Evolutionary conservation across 208 protist genomes (phyloP).

Genomic region (Entamoeba moshkovskii): DNA sequence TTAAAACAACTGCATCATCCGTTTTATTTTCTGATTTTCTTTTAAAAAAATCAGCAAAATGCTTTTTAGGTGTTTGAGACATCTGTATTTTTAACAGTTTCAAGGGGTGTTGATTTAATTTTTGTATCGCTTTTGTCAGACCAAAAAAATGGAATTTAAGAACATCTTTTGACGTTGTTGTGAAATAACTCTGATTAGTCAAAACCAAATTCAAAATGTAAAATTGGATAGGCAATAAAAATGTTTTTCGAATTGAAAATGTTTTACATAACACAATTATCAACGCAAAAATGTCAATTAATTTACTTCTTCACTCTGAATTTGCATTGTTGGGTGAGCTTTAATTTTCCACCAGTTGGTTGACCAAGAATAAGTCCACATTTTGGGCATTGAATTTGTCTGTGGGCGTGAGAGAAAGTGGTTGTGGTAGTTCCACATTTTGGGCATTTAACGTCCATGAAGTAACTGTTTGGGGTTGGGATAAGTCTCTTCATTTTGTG

Average conservation of each 20-base stretch:
- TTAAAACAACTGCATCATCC: background rate
- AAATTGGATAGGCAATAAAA: no score
- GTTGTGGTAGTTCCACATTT: conserved; percentile 75
- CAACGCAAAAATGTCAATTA: no score
- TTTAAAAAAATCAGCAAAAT: background rate
- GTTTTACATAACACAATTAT: no score
- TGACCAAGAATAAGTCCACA: conserved; percentile 82
- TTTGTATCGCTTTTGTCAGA: background rate
- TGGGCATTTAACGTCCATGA: conserved; percentile 94
- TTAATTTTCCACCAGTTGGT: conserved; percentile 58
- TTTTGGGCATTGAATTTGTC: conserved; percentile 77
- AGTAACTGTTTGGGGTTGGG: conserved; percentile 92
- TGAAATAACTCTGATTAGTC: no score
- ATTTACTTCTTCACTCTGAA: no score
- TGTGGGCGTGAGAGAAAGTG: conserved; percentile 91
- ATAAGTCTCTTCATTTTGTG: conserved; percentile 98
- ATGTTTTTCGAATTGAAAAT: no score
- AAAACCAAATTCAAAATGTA: no score
- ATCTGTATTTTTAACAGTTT: background rate
- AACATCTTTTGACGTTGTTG: no score
- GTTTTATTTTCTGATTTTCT: background rate
- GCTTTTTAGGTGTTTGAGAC: background rate
- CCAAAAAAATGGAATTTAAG: background rate
- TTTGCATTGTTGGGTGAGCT: no score
- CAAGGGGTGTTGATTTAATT: background rate